Base-by-base conservation (phyloP, 176 grass and related monocot genomes). In the Calamus simplicifolius region DNA sequence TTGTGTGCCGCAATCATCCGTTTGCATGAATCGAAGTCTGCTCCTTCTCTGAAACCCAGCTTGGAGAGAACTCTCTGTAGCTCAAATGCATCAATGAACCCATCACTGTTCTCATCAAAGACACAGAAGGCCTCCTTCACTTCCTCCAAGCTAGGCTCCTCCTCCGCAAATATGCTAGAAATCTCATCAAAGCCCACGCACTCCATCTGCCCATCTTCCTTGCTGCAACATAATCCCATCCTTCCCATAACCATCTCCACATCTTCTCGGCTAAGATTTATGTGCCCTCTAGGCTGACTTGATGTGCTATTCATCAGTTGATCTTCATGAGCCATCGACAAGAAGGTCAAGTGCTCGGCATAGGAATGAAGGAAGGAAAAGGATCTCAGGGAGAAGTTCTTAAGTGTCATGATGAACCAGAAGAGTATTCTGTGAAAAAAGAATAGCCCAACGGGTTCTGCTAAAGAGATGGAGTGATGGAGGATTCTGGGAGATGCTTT, bases 391-490 rank as follows among this genome's bases (percentile, higher is more conserved):
- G 62, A 62, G 27, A 81, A 23, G 4, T 55, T 69, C 16, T 75
- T 63, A 56, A 89, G 17, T 56, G 31, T 17, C 6, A 65, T 69
- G 54, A 79, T 63, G 23, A 30, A 69, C 61, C 75, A 80, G 50
- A 29, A 48, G 21, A 89, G 29, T 57, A 79, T 43, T 35, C 62
- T 60, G 51, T 82, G 18, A 17, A 95, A 25, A 38, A 79, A 48
- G 23, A 79, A 15, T 16, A 81, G 19, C 29, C 59, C 61, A 30
- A 66, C 35, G 53, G 59, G 64, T 19, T 72, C 78, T 61, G 57
- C 27, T 7, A 80, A 67, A 55, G 65, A 49, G 28, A 79, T 18
- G 35, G 35, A 43, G 8, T 13, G 35, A 13, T 43, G 5, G 35
- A 43, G 7, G 8, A 0, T 43, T 43, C 35, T 43, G 35, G 35